These are phyloP conservation scores for Apiotrichum laibachii DNA, from an alignment of 1,284 basidiomycete genomes.

Conservation along the genomic window DNA sequence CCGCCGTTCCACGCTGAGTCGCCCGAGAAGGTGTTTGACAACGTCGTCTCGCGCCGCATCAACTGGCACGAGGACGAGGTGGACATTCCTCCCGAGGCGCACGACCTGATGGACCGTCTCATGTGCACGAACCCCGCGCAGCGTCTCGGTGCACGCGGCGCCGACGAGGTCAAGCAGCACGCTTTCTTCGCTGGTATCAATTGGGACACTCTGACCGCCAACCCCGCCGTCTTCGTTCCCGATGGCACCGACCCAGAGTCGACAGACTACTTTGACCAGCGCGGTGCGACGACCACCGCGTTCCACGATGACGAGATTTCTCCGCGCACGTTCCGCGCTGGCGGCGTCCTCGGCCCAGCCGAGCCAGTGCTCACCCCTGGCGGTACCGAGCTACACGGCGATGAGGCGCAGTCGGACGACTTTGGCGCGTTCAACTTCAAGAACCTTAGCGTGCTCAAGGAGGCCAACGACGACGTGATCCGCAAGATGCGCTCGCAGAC, in stretches of 20 bases:
- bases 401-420: slow-evolving; percentile 60
- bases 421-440: slow-evolving; percentile 99
- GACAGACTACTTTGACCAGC: slow-evolving; percentile 97
- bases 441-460: slow-evolving; percentile 93
- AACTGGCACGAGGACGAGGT: slow-evolving; percentile 90
- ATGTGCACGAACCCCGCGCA: slow-evolving; percentile 76
- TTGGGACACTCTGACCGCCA: slow-evolving; percentile 85
- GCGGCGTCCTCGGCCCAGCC: neutral
- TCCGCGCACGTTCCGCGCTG: slow-evolving; percentile 57
- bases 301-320: slow-evolving; percentile 54
- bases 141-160: slow-evolving; percentile 82
- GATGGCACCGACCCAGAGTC: slow-evolving; percentile 93
- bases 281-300: slow-evolving; percentile 58
- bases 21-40: slow-evolving; percentile 97
- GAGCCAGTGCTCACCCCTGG: neutral
- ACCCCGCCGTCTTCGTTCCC: slow-evolving; percentile 92
- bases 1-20: slow-evolving; percentile 98
- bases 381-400: slow-evolving; percentile 10
- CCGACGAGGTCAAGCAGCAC: slow-evolving; percentile 89
- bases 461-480: slow-evolving; percentile 98
- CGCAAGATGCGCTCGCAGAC: slow-evolving; percentile 68
- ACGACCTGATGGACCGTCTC: slow-evolving; percentile 85
- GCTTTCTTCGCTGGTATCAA: slow-evolving; percentile 87
- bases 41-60: slow-evolving; percentile 92
- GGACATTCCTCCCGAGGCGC: slow-evolving; percentile 80